Evolutionary conservation across 306 rosid genomes (phyloP).

Genomic region (Trifolium dubium): DNA sequence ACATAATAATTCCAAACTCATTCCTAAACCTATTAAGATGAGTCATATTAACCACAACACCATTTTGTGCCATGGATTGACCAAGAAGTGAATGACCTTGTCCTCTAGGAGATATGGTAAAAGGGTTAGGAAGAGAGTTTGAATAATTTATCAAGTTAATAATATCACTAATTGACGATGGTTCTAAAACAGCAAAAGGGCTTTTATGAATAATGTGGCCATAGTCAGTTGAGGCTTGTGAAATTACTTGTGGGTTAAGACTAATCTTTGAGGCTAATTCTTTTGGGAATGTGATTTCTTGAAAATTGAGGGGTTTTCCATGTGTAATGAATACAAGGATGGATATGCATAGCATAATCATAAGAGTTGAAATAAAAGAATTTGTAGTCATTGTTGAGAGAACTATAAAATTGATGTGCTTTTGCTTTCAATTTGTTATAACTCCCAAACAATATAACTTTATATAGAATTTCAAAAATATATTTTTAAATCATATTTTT

Average conservation of each 20-base stretch:
- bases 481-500: too few relatives aligned
- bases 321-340: not conserved
- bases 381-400: not conserved
- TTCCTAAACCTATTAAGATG: constrained; percentile 25
- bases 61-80: constrained; percentile 62
- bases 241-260: constrained; percentile 48
- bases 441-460: too few relatives aligned
- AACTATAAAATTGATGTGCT: not conserved
- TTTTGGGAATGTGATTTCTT: constrained; percentile 18
- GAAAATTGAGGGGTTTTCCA: not conserved
- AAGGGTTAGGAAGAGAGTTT: constrained; percentile 44
- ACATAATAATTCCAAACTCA: constrained; percentile 49
- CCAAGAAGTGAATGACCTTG: constrained; percentile 74
- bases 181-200: constrained; percentile 58
- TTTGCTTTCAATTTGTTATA: not conserved
- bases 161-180: constrained; percentile 55
- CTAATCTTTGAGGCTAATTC: constrained; percentile 38
- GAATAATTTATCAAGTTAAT: constrained; percentile 46
- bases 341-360: not conserved
- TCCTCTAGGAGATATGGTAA: constrained; percentile 65
- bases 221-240: constrained; percentile 62
- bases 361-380: not conserved
- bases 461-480: too few relatives aligned
- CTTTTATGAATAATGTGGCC: constrained; percentile 57
- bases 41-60: constrained; percentile 65